A percentile compares a stretch with the other conserved stretches of the same genome.
Conservation (phyloP, 2,329 filamentous ascomycete species). For the Aspergillus sp. region DNA sequence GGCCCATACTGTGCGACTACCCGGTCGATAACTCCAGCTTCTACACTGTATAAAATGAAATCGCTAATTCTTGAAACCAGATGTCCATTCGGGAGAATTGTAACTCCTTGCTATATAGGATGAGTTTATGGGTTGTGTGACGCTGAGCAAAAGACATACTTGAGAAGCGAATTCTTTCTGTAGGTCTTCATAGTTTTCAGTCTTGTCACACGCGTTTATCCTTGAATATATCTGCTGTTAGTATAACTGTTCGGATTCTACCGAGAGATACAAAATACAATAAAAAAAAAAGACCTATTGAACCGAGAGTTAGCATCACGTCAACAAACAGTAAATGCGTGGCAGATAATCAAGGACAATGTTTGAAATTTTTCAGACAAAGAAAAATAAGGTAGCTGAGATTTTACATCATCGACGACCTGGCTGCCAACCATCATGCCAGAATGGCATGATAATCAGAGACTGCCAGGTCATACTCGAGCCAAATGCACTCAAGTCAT, state of each 20-base stretch:
- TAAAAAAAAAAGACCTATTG: constrained; percentile 9
- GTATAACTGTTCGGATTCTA: constrained; percentile 8
- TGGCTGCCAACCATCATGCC: constrained; percentile 55
- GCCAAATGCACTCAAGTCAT: constrained; percentile 99
- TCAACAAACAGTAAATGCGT: neutral
- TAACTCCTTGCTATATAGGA: constrained; percentile 68
- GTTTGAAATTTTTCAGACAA: constrained; percentile 65
- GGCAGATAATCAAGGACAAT: constrained; percentile 3
- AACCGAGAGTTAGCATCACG: constrained; percentile 18
- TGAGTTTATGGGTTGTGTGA: constrained; percentile 31
- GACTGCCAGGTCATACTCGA: constrained; percentile 78
- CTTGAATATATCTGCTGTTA: constrained; percentile 49
- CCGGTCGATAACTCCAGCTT: constrained; percentile 81
- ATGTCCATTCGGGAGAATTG: constrained; percentile 90
- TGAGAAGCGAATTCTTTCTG: constrained; percentile 75
- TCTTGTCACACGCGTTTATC: constrained; percentile 89
- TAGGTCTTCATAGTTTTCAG: constrained; percentile 80
- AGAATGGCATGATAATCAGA: constrained; percentile 66
- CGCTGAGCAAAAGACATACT: constrained; percentile 59
- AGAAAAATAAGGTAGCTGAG: constrained; percentile 94
- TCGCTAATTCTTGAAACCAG: constrained; percentile 93
- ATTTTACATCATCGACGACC: constrained; percentile 95
- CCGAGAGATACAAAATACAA: no score
- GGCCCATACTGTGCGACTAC: constrained; percentile 88
- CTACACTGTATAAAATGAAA: constrained; percentile 98